phyloP scores from a whole-genome alignment of 306 rosid species.

The Castanea crenata region DNA sequence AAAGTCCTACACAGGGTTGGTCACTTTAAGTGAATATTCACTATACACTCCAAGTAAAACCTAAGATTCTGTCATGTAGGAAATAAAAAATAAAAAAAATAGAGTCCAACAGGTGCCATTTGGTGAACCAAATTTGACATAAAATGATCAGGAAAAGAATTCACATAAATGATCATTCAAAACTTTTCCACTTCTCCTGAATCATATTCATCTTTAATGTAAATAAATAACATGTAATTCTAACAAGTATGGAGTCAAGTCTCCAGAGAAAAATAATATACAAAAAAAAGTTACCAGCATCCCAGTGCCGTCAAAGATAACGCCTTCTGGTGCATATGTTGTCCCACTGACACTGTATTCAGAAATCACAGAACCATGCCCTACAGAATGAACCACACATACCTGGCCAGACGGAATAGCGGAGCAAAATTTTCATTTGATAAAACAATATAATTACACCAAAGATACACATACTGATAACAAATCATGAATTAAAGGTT shows the following conservation, averaged over 20 bases:
- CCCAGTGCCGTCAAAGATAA: conserved; percentile 61
- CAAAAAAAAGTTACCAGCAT: conserved; percentile 52
- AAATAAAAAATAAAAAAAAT: not conserved
- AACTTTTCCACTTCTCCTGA: not conserved
- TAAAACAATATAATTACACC: not conserved
- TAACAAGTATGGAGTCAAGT: not conserved
- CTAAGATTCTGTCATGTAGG: not conserved
- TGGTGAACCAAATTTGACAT: not conserved
- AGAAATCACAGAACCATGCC: conserved; percentile 53
- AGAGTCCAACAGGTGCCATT: not conserved
- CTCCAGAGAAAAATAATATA: not conserved
- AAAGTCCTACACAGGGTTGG: not conserved
- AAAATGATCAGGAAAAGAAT: not conserved
- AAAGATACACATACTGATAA: not conserved
- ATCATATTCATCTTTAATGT: not conserved
- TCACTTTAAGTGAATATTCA: not conserved
- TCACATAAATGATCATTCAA: not conserved
- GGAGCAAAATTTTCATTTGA: conserved; percentile 10
- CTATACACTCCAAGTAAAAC: not conserved
- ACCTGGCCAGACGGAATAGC: conserved; percentile 46
- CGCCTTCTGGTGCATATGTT: conserved; percentile 90
- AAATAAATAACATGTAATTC: not conserved
- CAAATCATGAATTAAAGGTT: not conserved
- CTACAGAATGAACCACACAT: conserved; percentile 80
- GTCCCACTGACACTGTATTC: conserved; percentile 89